Evolutionary conservation across 352 stramenopile genomes (phyloP).

Genomic region (Globisporangium mamillatum): DNA sequence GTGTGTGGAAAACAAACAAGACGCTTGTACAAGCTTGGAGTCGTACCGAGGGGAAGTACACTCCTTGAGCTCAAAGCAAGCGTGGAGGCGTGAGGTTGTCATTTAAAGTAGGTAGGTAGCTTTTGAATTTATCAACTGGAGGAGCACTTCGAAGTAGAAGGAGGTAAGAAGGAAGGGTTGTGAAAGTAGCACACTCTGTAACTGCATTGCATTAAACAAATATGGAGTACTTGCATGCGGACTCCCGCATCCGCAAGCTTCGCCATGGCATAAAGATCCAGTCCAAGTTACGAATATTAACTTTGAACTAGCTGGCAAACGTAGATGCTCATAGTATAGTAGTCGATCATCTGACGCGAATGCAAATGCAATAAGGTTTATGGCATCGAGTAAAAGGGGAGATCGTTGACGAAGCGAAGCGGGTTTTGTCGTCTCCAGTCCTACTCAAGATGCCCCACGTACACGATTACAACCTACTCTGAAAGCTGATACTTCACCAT

Average conservation of each 20-base stretch:
- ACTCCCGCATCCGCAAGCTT: not conserved
- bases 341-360: too few relatives aligned
- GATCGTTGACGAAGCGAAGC: too few relatives aligned
- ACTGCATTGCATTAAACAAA: not conserved
- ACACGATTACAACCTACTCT: too few relatives aligned
- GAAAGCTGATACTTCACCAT: too few relatives aligned
- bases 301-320: too few relatives aligned
- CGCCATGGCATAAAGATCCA: not conserved
- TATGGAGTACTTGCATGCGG: not conserved
- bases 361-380: too few relatives aligned
- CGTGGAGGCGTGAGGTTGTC: not conserved
- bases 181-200: not conserved
- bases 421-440: too few relatives aligned
- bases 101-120: not conserved
- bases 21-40: not conserved
- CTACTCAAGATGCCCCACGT: too few relatives aligned
- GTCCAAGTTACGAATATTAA: too few relatives aligned
- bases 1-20: not conserved
- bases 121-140: not conserved
- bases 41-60: not conserved
- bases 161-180: not conserved
- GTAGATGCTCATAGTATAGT: too few relatives aligned
- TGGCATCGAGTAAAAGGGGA: too few relatives aligned
- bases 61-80: not conserved
- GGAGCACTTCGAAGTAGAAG: not conserved